Evolutionary conservation across 345 rosid genomes (phyloP), one percentile per base, ranked within the genome.

Genomic region (Acer yangbiense): DNA sequence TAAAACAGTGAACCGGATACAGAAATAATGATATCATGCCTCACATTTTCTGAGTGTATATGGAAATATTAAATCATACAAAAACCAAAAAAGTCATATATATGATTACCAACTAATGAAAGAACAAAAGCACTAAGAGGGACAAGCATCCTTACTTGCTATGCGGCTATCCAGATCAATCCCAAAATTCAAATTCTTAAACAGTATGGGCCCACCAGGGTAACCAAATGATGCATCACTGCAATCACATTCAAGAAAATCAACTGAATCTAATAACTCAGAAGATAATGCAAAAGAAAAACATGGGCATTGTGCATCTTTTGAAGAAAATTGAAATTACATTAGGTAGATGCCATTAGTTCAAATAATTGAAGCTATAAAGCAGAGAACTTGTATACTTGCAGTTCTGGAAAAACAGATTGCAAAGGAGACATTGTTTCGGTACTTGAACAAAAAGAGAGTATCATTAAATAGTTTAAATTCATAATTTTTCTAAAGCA

Each of bases 181-280:
- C 78, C 99, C 99, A 80, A 96, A 96, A 80, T 96, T 96, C 86
- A 96, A 84, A 87, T 96, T 96, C 91, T 71, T 96, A 82, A 96
- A 96, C 79, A 94, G 79, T 68, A 84, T 17, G 61, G 97, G 95
- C 7, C 99, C 98, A 52, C 98, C 97, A 68, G 98, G 88, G 91
- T 96, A 96, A 82, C 98, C 97, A 81, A 96, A 94, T 65, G 99
- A 92, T 58, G 99, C 99, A 90, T 94, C 99, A 65, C 99, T 94
- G 94, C 79, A 82, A 73, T 57, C 77, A 76, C 17, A 72, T 71
- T 29, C 10, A 83, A 79, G 65, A 77, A 84, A 69, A 78, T 72
- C 52, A 76, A 68, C 6, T 78, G 39, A 41, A 29, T 48, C 52
- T 41, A 71, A 65, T 35, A 8, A 57, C 20, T 55, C 20, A 55